phyloP scores from a whole-genome alignment of 441 rosid species.

The Croton setiger region DNA sequence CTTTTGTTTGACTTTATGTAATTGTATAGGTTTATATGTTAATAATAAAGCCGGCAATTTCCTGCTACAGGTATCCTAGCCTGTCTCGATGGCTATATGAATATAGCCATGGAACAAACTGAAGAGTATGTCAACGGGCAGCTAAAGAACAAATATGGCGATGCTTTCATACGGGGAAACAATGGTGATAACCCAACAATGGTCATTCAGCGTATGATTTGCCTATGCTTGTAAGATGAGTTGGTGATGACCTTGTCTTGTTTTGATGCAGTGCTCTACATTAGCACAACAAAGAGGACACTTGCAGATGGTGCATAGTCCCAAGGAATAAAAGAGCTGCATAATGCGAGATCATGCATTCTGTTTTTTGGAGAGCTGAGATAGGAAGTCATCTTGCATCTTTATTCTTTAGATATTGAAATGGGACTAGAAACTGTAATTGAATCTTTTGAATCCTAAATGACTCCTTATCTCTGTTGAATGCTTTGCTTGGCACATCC shows the following conservation, averaged over 20 bases:
- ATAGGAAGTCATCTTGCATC: background rate
- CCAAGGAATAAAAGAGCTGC: background rate
- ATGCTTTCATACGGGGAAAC: constrained; percentile 87
- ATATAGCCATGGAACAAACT: constrained; percentile 58
- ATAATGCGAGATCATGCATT: background rate
- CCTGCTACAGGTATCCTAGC: constrained; percentile 59
- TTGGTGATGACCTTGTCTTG: background rate
- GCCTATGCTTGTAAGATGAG: no score
- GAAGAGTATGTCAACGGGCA: constrained; percentile 26
- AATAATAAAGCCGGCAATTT: background rate
- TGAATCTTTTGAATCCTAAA: background rate
- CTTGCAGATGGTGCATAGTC: constrained; percentile 59
- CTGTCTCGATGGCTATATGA: constrained; percentile 43
- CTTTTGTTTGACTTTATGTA: background rate
- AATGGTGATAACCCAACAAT: constrained; percentile 35
- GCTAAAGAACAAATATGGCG: constrained; percentile 70
- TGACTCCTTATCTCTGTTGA: background rate
- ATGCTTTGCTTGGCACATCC: background rate
- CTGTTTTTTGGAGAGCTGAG: background rate
- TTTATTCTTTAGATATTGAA: background rate
- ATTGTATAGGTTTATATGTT: background rate
- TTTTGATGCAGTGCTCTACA: constrained; percentile 57
- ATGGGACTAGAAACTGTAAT: background rate
- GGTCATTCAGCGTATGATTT: background rate
- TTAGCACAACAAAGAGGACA: constrained; percentile 52